Evolutionary conservation across 805 yeast species (phyloP).

Genomic region (Saccharomycopsis babjevae): DNA sequence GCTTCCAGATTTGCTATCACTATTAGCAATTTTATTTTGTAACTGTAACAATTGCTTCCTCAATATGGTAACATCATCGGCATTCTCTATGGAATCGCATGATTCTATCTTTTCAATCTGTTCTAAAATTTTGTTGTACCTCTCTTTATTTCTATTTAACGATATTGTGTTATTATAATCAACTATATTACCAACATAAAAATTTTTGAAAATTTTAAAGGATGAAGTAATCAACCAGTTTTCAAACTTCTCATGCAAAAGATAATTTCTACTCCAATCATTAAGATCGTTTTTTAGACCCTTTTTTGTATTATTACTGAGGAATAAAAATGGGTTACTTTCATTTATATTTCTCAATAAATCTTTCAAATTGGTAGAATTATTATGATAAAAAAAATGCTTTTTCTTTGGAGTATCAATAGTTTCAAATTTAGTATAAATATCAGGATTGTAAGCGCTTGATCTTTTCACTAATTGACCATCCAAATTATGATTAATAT

Average conservation of each 20-base stretch:
- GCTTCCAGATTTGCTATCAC: background rate
- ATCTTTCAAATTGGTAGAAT: constrained; percentile 8
- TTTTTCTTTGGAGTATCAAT: constrained; percentile 5
- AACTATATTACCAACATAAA: constrained; percentile 17
- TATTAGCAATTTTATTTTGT: constrained; percentile 12
- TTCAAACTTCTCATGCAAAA: constrained; percentile 19
- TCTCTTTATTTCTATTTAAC: constrained; percentile 11
- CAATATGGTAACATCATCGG: background rate
- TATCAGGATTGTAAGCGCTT: background rate
- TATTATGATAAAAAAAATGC: background rate
- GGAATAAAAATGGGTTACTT: constrained; percentile 15
- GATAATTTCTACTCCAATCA: constrained; percentile 18
- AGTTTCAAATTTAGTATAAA: constrained; percentile 12
- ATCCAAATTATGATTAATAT: background rate
- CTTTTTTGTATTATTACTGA: background rate
- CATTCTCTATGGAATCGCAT: background rate
- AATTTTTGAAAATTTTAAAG: constrained; percentile 14
- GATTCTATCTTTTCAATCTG: background rate
- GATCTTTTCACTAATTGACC: background rate
- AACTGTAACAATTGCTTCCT: constrained; percentile 8
- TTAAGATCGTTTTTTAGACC: constrained; percentile 15
- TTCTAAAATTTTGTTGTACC: constrained; percentile 2
- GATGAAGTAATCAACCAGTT: constrained; percentile 19
- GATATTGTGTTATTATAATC: constrained; percentile 18
- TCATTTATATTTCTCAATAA: constrained; percentile 8